Percentiles rank a stretch among this genome's conserved stretches.
Evolutionary conservation across 495 filamentous ascomycete genomes (phyloP).

Genomic region (Aspergillus hancockii): DNA sequence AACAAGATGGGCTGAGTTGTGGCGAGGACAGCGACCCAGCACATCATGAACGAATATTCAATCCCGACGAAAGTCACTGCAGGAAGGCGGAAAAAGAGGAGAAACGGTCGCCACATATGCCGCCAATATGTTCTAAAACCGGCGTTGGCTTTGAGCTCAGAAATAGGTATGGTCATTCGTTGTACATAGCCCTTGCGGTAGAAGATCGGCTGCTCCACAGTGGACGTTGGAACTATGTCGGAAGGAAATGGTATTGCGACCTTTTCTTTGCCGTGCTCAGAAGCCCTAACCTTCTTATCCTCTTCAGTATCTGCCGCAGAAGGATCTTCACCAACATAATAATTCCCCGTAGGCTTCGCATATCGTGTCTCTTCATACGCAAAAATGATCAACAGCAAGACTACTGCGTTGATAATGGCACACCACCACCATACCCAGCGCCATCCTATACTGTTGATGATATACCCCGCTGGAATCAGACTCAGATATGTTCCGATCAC

Average conservation of each 20-base stretch:
- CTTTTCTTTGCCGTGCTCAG: not conserved
- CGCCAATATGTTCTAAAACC: constrained; percentile 11
- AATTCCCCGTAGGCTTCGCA: not conserved
- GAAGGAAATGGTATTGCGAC: not conserved
- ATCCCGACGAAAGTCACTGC: constrained; percentile 33
- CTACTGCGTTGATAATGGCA: constrained; percentile 35
- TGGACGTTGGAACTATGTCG: not conserved
- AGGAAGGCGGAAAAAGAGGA: constrained; percentile 24
- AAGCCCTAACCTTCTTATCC: not conserved
- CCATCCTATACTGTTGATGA: constrained; percentile 37
- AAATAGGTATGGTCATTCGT: not conserved
- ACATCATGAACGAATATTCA: constrained; percentile 30
- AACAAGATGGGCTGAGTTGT: constrained; percentile 30
- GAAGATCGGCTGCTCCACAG: not conserved
- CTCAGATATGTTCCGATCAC: constrained; percentile 30
- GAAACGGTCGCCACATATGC: constrained; percentile 20
- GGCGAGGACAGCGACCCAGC: constrained; percentile 28
- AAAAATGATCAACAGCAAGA: constrained; percentile 30
- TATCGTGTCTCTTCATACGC: constrained; percentile 37
- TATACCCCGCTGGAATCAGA: constrained; percentile 37
- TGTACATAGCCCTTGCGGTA: constrained; percentile 3
- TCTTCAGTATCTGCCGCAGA: not conserved
- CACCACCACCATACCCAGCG: constrained; percentile 46
- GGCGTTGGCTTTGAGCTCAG: not conserved
- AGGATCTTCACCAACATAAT: not conserved